Conservation (phyloP, 2,329 filamentous ascomycete genomes). For the Tolypocladium amazonense region DNA sequence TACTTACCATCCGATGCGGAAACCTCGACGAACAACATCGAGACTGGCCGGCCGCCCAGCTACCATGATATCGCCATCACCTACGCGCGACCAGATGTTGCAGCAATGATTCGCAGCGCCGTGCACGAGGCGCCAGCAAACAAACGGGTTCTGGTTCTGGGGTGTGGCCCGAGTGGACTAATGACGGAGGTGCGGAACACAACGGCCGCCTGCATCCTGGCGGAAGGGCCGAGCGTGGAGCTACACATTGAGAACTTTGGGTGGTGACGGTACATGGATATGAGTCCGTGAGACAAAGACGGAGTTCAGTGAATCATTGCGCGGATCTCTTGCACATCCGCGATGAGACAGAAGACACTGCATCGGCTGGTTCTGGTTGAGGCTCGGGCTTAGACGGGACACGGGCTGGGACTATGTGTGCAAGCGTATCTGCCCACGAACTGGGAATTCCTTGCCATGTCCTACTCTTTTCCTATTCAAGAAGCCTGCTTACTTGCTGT, state of each 20-base stretch:
- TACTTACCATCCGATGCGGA: slow-evolving; percentile 9
- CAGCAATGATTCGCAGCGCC: slow-evolving; percentile 19
- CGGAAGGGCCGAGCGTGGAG: slow-evolving; percentile 31
- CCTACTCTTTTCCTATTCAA: background rate
- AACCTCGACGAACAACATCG: background rate
- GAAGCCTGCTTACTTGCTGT: background rate
- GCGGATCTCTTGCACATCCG: background rate
- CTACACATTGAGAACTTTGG: slow-evolving; percentile 38
- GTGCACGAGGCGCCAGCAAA: slow-evolving; percentile 15
- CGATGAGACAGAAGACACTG: background rate
- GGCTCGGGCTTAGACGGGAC: background rate
- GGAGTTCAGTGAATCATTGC: background rate
- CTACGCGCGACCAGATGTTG: slow-evolving; percentile 26
- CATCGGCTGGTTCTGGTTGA: background rate
- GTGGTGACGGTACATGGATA: slow-evolving; percentile 18
- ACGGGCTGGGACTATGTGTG: background rate
- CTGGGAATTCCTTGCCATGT: background rate
- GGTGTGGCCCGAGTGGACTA: slow-evolving; percentile 33
- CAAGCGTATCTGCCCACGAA: background rate
- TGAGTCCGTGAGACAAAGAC: background rate
- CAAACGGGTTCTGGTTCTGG: slow-evolving; percentile 29
- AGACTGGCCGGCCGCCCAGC: background rate
- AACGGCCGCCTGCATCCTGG: slow-evolving; percentile 25
- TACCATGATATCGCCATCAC: slow-evolving; percentile 13
- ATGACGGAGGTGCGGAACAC: slow-evolving; percentile 31